Percentiles rank a stretch among this genome's conserved stretches.
Conservation (phyloP, 2,329 filamentous ascomycete species). For the Tolypocladium tropicale region DNA sequence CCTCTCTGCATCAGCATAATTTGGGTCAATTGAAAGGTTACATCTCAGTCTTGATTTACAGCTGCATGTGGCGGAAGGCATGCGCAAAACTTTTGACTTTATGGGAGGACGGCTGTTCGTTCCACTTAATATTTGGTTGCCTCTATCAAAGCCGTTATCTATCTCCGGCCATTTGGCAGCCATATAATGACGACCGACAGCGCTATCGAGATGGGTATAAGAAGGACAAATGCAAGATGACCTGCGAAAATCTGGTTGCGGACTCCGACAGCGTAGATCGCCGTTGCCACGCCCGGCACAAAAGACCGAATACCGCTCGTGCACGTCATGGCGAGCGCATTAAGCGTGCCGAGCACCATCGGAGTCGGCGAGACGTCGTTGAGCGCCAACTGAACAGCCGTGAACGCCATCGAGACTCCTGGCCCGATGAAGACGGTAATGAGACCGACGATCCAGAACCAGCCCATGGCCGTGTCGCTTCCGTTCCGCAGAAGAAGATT, state of each 20-base stretch:
- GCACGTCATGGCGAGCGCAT: conserved; percentile 49
- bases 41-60: no score
- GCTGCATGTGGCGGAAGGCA: not conserved
- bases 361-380: conserved; percentile 64
- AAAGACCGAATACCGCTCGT: conserved; percentile 53
- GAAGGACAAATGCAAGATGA: conserved; percentile 32
- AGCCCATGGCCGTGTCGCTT: conserved; percentile 19
- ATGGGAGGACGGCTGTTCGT: not conserved
- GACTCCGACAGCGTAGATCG: conserved; percentile 57
- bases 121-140: not conserved
- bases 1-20: not conserved
- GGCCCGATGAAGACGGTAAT: conserved; percentile 41
- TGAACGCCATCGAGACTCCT: conserved; percentile 60
- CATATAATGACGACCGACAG: conserved; percentile 14
- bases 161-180: conserved; percentile 16
- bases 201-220: conserved; percentile 18
- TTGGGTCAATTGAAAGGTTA: not conserved
- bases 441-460: conserved; percentile 45
- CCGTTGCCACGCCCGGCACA: conserved; percentile 54
- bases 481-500: conserved; percentile 32
- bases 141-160: not conserved
- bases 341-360: conserved; percentile 57
- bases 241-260: conserved; percentile 51
- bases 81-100: not conserved
- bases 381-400: conserved; percentile 59